Conservation (phyloP, 2,329 filamentous ascomycete genomes). For the Paracoccidioides lutzii region DNA sequence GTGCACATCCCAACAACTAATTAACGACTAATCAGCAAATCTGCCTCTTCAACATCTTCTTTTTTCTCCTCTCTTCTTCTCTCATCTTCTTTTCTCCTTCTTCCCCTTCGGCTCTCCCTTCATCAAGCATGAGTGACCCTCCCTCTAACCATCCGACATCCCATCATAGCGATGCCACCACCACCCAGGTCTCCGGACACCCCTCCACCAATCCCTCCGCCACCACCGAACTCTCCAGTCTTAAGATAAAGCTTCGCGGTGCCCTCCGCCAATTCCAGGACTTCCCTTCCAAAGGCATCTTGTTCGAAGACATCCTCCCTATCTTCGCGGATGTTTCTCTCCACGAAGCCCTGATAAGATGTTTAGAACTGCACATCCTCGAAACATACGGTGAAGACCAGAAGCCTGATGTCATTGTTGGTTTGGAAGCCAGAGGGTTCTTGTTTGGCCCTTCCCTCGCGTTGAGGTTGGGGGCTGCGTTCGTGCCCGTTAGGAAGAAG, state of each 20-base stretch:
- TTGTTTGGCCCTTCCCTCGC: conserved; percentile 87
- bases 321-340: conserved; percentile 69
- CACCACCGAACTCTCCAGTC: conserved; percentile 45
- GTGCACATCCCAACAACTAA: no score
- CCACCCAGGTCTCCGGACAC: conserved; percentile 31
- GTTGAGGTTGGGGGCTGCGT: conserved; percentile 65
- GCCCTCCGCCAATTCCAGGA: conserved; percentile 77
- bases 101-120: conserved; percentile 18
- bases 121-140: conserved; percentile 28
- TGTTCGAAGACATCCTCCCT: conserved; percentile 97
- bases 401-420: conserved; percentile 80
- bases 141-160: conserved; percentile 14
- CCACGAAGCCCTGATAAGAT: conserved; percentile 66
- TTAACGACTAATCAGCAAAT: no score
- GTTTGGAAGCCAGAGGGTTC: conserved; percentile 87
- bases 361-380: conserved; percentile 70
- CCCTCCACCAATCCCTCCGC: conserved; percentile 34
- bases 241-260: conserved; percentile 54
- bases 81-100: conserved; percentile 11
- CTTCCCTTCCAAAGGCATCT: conserved; percentile 82
- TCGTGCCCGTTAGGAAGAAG: conserved; percentile 87
- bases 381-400: conserved; percentile 45
- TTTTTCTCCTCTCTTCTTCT: conserved; percentile 8
- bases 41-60: not conserved
- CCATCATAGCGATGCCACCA: conserved; percentile 26